Conservation (phyloP, 805 yeast genomes). For the Jamesozyma gamospora region DNA sequence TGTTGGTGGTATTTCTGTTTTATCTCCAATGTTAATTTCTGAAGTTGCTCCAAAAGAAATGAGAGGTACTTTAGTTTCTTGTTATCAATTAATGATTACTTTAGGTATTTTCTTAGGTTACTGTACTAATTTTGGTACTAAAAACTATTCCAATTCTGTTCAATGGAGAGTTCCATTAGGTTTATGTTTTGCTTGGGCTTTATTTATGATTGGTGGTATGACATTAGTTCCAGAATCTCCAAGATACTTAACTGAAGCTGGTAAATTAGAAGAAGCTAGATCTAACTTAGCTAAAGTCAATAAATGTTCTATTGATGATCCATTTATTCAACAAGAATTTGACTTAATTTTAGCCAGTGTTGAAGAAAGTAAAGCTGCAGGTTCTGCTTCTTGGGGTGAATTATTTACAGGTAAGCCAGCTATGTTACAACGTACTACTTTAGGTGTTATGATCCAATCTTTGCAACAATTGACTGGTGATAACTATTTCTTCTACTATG, state of each 20-base stretch:
- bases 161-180: slow-evolving; percentile 71
- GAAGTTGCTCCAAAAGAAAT: slow-evolving; percentile 18
- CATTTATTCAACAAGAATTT: slow-evolving; percentile 46
- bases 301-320: slow-evolving; percentile 43
- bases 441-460: slow-evolving; percentile 1
- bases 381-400: slow-evolving; percentile 43
- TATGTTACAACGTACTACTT: slow-evolving; percentile 1
- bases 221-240: slow-evolving; percentile 62
- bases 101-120: slow-evolving; percentile 67
- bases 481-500: slow-evolving; percentile 2
- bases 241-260: slow-evolving; percentile 47
- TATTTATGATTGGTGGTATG: slow-evolving; percentile 30
- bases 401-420: background rate
- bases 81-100: slow-evolving; percentile 60
- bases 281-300: slow-evolving; percentile 47
- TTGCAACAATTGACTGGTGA: slow-evolving; percentile 2
- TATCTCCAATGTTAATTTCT: slow-evolving; percentile 2
- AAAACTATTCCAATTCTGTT: slow-evolving; percentile 47
- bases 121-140: slow-evolving; percentile 61
- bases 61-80: slow-evolving; percentile 30
- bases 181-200: slow-evolving; percentile 39
- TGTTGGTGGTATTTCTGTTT: slow-evolving; percentile 2
- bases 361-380: slow-evolving; percentile 49
- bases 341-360: slow-evolving; percentile 50
- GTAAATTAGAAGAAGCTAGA: slow-evolving; percentile 50